These are phyloP conservation scores for Diatrype stigma DNA, from an alignment of 2,329 filamentous ascomycete species.

Conservation along the genomic window DNA sequence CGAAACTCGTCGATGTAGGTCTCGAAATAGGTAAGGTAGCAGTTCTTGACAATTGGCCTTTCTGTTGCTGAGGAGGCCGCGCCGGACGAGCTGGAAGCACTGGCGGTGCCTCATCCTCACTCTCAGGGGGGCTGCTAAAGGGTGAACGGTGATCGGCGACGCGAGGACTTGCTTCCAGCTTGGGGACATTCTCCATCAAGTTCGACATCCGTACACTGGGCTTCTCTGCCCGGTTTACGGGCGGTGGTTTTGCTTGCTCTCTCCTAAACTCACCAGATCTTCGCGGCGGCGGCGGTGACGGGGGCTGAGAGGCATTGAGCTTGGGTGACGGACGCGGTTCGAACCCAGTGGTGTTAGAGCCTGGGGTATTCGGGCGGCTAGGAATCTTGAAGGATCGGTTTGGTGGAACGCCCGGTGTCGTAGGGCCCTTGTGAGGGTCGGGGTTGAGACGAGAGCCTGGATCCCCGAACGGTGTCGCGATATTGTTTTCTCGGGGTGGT, in stretches of 20 bases:
- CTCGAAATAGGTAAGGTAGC: slow-evolving; percentile 24
- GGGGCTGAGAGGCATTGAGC: slow-evolving; percentile 45
- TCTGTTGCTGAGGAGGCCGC: slow-evolving; percentile 36
- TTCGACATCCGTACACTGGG: slow-evolving; percentile 56
- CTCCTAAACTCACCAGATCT: slow-evolving; percentile 56
- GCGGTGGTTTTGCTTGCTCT: slow-evolving; percentile 46
- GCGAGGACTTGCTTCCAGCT: slow-evolving; percentile 31
- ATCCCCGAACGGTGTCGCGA: slow-evolving; percentile 34
- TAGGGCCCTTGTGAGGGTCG: slow-evolving; percentile 37
- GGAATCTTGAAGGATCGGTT: slow-evolving; percentile 49
- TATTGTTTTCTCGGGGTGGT: slow-evolving; percentile 49
- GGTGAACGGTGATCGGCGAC: slow-evolving; percentile 59
- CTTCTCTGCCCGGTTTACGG: slow-evolving; percentile 77
- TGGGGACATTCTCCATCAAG: slow-evolving; percentile 23
- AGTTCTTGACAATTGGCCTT: slow-evolving; percentile 23
- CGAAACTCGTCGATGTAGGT: slow-evolving; percentile 33
- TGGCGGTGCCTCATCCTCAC: slow-evolving; percentile 51
- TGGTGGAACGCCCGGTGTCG: slow-evolving; percentile 35
- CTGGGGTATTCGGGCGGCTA: slow-evolving; percentile 52
- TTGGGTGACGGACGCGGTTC: slow-evolving; percentile 47
- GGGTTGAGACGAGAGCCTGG: slow-evolving; percentile 43
- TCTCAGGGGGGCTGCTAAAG: slow-evolving; percentile 81
- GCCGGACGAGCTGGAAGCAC: slow-evolving; percentile 45
- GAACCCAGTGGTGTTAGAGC: slow-evolving; percentile 48
- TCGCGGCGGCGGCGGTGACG: slow-evolving; percentile 60